Base-by-base conservation (phyloP, 169 alveolate species). In the Cryptosporidium bovis region DNA sequence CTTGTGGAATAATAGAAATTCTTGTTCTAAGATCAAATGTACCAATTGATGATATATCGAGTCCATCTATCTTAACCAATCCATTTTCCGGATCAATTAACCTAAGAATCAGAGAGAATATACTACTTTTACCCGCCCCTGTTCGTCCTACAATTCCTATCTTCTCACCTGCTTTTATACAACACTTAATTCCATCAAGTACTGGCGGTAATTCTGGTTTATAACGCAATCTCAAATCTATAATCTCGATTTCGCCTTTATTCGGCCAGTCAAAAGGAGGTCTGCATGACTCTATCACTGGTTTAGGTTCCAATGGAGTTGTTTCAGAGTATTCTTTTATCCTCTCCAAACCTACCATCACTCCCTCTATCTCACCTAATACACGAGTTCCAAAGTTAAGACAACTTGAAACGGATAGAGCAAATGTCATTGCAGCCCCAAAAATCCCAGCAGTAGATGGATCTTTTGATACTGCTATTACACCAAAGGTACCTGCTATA, bases 141-240 rank as follows among this genome's bases (percentile, higher is more conserved):
- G 97, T 96, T 91, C 96, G 93, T 50, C 98, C 98, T 51, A 94
- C 95, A 66, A 96, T 91, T 16, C 97, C 98, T 53, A 95, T 91
- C 66, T 94, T 93, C 77, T 87, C 90, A n/a, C 92, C 93, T 6
- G 91, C 87, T 2, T 55, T 58, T 8, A 94, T 83, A 5, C 68
- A 65, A 33, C 94, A 87, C 51, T 90, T 91, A 20, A 95, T 71
- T 24, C 87, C 69, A 50, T 91, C 71, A 67, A 95, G 64, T 15
- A 91, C 95, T 48, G 90, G 87, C 4, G 93, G 93, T 13, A 83
- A 55, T 34, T 82, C 90, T 33, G 91, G 90, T 48, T 66, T 89
- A 65, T 90, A 84, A 62, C 93, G 67, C 34, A 90, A 66, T n/a
- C 69, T 51, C 31, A 83, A 69, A 31, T 51, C 56, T 18, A 46